Base-by-base conservation (phyloP, 192 early-diverging fungal species). In the Rhizophagus clarus region DNA sequence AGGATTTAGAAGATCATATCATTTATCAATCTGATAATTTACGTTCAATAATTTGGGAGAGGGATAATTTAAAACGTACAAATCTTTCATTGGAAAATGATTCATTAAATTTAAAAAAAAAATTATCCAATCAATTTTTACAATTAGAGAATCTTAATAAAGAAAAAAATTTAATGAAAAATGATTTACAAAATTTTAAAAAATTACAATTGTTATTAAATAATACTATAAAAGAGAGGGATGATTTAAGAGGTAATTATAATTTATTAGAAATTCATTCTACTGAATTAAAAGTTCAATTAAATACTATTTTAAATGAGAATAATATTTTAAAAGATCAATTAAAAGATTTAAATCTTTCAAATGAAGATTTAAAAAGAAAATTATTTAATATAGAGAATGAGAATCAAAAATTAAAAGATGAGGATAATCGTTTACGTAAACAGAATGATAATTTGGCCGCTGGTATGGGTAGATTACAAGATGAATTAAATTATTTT, bases 11-110 rank as follows among this genome's bases (percentile, higher is more conserved):
- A 40, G 28, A 31, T 45, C 74, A 75, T 75, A 61, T 61, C 8
- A 14, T 6, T 37, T 75, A 75, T 62, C 74, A 75, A 75, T 75
- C 74, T 5, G 74, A 75, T 6, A 56, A 75, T 37, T 37, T 75
- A 17, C 17, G 34, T 26, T 61, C 60, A 12, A 61, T 75, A 8
- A n/a, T 75, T 24, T 75, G 74, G 74, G 74, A 75, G 40, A n/a
- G 74, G 14, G 74, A 75, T 62, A 60, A 75, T 61, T 75, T 37
- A 34, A 75, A 75, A 24, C 7, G 40, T 75, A 12, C 5, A 31
- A 75, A 75, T 61, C 14, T n/a, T 34, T 15, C 28, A 24, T 61
- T 75, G 14, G 74, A 75, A 75, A 14, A 17, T 61, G 4, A 75
- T 62, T 12, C 24, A 10, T n/a, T 22, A 45, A 14, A 28, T 24